Percentiles rank a stretch among this genome's conserved stretches.
Conservation (phyloP, 768 basidiomycete species). For the Naganishia randhawae region DNA sequence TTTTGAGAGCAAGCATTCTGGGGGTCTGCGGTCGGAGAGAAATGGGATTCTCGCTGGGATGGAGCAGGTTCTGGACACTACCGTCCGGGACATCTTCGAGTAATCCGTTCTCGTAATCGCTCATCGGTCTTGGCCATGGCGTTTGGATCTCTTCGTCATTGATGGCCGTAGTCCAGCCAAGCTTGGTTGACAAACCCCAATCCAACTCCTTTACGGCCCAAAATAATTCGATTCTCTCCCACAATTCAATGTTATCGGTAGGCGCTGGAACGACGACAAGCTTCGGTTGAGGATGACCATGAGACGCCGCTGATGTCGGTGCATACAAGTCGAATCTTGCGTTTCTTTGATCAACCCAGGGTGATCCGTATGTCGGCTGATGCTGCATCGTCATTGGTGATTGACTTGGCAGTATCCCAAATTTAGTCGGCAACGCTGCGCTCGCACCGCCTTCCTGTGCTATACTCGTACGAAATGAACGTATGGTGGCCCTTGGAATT, state of each 20-base stretch:
- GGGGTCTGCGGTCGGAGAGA: slow-evolving; percentile 26
- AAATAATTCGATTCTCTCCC: slow-evolving; percentile 42
- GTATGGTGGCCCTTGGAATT: slow-evolving; percentile 29
- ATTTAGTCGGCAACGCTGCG: neutral
- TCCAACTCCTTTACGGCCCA: slow-evolving; percentile 48
- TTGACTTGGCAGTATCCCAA: neutral
- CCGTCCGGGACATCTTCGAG: neutral
- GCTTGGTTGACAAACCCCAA: slow-evolving; percentile 39
- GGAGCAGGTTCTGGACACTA: slow-evolving; percentile 10
- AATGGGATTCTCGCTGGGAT: slow-evolving; percentile 33
- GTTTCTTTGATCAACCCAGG: slow-evolving; percentile 15
- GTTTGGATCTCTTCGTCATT: slow-evolving; percentile 42
- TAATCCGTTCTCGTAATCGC: slow-evolving; percentile 18
- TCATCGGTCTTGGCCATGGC: slow-evolving; percentile 32
- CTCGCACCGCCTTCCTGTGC: neutral
- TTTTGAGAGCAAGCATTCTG: slow-evolving; percentile 41
- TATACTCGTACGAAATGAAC: neutral
- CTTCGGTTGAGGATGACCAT: slow-evolving; percentile 33
- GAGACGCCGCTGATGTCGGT: slow-evolving; percentile 1
- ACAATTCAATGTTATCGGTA: slow-evolving; percentile 42
- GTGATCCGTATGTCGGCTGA: neutral
- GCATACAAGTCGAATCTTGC: slow-evolving; percentile 24
- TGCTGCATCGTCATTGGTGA: neutral
- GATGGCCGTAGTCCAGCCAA: slow-evolving; percentile 44
- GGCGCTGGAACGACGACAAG: slow-evolving; percentile 44